Evolutionary conservation across 148 eudicot genomes (phyloP).

Genomic region (Rhododendron ferrugineum): DNA sequence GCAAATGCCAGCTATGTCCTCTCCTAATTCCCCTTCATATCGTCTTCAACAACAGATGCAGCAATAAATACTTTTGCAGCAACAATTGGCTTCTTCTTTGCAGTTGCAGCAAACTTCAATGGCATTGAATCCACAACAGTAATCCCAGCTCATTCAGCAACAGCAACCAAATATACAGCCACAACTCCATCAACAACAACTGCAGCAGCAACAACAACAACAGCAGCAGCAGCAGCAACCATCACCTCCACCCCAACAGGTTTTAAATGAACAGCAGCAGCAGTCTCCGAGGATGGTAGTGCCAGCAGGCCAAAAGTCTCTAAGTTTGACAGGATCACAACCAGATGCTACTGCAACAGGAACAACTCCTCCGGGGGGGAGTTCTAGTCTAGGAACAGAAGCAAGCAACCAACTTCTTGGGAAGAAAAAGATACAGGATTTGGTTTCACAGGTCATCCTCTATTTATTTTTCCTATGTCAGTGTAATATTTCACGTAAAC

Average conservation of each 20-base stretch:
- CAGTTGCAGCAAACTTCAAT: conserved; percentile 36
- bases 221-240: conserved; percentile 23
- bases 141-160: conserved; percentile 67
- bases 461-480: background rate
- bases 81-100: conserved; percentile 46
- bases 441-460: conserved; percentile 76
- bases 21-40: conserved; percentile 58
- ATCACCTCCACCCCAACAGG: conserved; percentile 22
- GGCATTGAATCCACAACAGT: conserved; percentile 62
- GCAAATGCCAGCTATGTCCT: conserved; percentile 69
- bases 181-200: conserved; percentile 46
- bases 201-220: conserved; percentile 35
- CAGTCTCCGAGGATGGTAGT: conserved; percentile 62
- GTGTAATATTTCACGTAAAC: background rate
- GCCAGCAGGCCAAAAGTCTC: conserved; percentile 67
- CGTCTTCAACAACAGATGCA: conserved; percentile 42
- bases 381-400: conserved; percentile 95
- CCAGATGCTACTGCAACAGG: conserved; percentile 93
- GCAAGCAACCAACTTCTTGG: conserved; percentile 88
- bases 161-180: conserved; percentile 42
- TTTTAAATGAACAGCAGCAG: conserved; percentile 44
- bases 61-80: conserved; percentile 50
- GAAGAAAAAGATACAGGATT: conserved; percentile 84
- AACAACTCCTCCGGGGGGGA: conserved; percentile 76
- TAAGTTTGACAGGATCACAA: conserved; percentile 89